Evolutionary conservation across 495 filamentous ascomycete genomes (phyloP).

Genomic region (Neurospora africana): DNA sequence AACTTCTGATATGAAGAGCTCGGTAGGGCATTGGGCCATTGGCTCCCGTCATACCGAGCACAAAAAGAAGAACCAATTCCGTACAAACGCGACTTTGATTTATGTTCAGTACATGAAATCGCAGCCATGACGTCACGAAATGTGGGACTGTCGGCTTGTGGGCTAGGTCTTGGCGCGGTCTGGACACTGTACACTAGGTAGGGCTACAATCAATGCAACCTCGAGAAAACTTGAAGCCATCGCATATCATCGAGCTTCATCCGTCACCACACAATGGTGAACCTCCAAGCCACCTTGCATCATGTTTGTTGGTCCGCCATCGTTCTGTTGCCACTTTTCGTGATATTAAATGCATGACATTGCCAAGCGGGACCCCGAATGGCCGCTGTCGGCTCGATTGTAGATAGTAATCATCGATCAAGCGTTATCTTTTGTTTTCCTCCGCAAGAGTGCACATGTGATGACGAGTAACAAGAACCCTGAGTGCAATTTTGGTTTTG

Average conservation of each 20-base stretch:
- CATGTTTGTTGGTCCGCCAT: not conserved
- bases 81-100: not conserved
- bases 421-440: not conserved
- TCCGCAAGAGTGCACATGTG: not conserved
- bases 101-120: not conserved
- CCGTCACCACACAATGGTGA: not conserved
- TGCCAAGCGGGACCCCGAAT: not conserved
- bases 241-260: not conserved
- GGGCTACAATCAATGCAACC: not conserved
- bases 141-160: not conserved
- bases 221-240: not conserved
- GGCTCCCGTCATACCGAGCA: not conserved
- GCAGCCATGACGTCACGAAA: not conserved
- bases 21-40: not conserved
- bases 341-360: not conserved
- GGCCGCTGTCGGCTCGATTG: not conserved
- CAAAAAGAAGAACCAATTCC: not conserved
- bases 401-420: not conserved
- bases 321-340: not conserved
- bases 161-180: not conserved
- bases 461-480: not conserved
- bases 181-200: not conserved
- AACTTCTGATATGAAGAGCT: not conserved
- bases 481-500: not conserved
- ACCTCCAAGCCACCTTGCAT: not conserved